These are phyloP conservation scores for Dimargaris xerosporica DNA, from an alignment of 192 early-diverging fungal species.

Conservation along the genomic window DNA sequence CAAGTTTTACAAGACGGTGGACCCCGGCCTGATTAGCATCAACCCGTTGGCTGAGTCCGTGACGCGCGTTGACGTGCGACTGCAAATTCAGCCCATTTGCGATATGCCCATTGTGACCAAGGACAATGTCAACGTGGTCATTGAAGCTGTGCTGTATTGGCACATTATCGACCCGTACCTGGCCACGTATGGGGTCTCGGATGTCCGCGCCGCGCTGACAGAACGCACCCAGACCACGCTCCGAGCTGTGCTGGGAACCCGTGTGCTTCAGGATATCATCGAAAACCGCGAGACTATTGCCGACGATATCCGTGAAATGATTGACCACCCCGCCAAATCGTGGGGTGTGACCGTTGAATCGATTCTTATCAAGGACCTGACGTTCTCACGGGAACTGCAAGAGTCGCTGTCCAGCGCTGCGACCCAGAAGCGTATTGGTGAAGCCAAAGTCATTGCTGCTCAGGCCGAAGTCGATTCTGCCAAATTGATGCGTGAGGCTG, in stretches of 20 bases:
- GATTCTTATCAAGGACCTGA: constrained; percentile 78
- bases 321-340: constrained; percentile 52
- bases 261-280: constrained; percentile 72
- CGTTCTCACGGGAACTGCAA: constrained; percentile 59
- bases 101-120: constrained; percentile 70
- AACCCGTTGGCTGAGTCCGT: constrained; percentile 29
- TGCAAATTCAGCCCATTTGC: constrained; percentile 47
- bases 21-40: constrained; percentile 37
- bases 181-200: constrained; percentile 61
- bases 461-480: constrained; percentile 74
- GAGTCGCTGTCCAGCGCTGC: constrained; percentile 74
- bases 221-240: constrained; percentile 87
- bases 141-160: constrained; percentile 84
- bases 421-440: constrained; percentile 75
- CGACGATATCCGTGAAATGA: constrained; percentile 68
- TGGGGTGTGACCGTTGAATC: constrained; percentile 73
- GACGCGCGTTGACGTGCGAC: constrained; percentile 37
- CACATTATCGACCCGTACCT: constrained; percentile 64
- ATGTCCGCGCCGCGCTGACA: constrained; percentile 62
- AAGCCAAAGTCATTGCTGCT: constrained; percentile 83
- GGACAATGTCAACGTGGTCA: constrained; percentile 73
- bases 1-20: constrained; percentile 36
- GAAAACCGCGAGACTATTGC: constrained; percentile 83
- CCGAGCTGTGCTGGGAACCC: constrained; percentile 65
- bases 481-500: constrained; percentile 85